Evolutionary conservation across 2,329 filamentous ascomycete genomes (phyloP), one percentile per base, ranked within the genome.

Genomic region (Sclerotinia glacialis): DNA sequence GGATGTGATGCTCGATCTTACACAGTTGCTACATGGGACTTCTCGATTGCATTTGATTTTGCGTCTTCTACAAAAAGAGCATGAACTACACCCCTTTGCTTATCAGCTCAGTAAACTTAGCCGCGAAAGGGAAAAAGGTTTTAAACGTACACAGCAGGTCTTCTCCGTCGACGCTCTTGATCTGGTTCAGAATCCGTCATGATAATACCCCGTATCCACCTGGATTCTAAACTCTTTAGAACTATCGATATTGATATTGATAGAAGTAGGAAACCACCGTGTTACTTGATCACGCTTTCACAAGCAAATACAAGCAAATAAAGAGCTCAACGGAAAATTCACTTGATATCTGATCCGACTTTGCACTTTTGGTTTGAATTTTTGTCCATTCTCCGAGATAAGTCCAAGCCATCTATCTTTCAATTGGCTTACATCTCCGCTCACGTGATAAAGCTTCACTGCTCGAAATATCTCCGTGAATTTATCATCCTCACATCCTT

Each of bases 21-120:
- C 67, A 72, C 87, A 89, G 67, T 86, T 85, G 67, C 79, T 81
- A 71, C 86, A 89, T 1, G 87, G 87, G 8, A 77, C 75, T 67
- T 82, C 82, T 59, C 84, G 83, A 72, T 89, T 83, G 72, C 86
- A 89, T 56, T 82, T 81, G 67, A 89, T 83, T 75, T 89, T 89
- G 50, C 85, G 83, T 65, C 77, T 81, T 53, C 86, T 80, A 72
- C 87, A 89, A 52, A 85, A 79, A 70, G 81, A 77, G 73, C 85
- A 88, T 1, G 85, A 81, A 21, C 81, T 85, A 76, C 44, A 78
- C 79, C 23, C 78, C 75, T 47, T 55, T 52, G 37, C 65, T 60
- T 18, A 66, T 71, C 60, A 71, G 69, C 53, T 64, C 59, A 16
- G 46, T 53, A 52, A 61, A 40, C 66, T 26, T 40, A n/a, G 62